These are phyloP conservation scores for Lipomyces spencermartinsiae DNA, from an alignment of 805 yeast species.

Conservation along the genomic window DNA sequence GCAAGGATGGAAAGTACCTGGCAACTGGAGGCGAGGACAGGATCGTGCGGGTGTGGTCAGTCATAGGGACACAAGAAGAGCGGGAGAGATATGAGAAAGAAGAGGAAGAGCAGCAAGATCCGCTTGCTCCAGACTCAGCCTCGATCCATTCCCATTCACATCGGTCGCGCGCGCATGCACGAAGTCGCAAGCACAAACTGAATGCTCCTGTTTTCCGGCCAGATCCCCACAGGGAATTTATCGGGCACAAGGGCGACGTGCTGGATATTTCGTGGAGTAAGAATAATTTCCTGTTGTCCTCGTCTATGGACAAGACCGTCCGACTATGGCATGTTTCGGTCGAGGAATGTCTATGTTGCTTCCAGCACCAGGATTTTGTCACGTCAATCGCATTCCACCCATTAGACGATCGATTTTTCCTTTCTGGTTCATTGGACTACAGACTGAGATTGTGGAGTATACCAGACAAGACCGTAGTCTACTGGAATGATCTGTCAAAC, in stretches of 20 bases:
- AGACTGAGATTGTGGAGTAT: constrained; percentile 83
- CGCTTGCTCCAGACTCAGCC: neutral
- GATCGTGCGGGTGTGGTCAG: constrained; percentile 75
- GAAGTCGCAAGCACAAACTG: constrained; percentile 35
- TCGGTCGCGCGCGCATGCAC: neutral
- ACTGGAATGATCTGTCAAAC: constrained; percentile 64
- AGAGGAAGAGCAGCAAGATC: constrained; percentile 30
- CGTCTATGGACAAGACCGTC: constrained; percentile 85
- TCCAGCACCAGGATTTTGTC: constrained; percentile 79
- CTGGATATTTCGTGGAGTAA: constrained; percentile 87
- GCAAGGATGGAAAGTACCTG: constrained; percentile 77
- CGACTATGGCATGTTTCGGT: constrained; percentile 85
- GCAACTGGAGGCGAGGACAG: constrained; percentile 87
- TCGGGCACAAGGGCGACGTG: constrained; percentile 73
- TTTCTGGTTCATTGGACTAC: constrained; percentile 81
- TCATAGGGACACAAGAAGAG: constrained; percentile 73
- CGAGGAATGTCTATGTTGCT: constrained; percentile 64
- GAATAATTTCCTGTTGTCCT: constrained; percentile 77
- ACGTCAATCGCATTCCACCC: constrained; percentile 83
- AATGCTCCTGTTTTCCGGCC: constrained; percentile 83
- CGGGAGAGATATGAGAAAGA: constrained; percentile 51
- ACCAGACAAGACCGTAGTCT: constrained; percentile 70
- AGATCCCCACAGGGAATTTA: constrained; percentile 62
- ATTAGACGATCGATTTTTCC: constrained; percentile 81
- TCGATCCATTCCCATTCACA: constrained; percentile 10